These are phyloP conservation scores for Tricharina praecox DNA, from an alignment of 495 filamentous ascomycete species.

Conservation along the genomic window DNA sequence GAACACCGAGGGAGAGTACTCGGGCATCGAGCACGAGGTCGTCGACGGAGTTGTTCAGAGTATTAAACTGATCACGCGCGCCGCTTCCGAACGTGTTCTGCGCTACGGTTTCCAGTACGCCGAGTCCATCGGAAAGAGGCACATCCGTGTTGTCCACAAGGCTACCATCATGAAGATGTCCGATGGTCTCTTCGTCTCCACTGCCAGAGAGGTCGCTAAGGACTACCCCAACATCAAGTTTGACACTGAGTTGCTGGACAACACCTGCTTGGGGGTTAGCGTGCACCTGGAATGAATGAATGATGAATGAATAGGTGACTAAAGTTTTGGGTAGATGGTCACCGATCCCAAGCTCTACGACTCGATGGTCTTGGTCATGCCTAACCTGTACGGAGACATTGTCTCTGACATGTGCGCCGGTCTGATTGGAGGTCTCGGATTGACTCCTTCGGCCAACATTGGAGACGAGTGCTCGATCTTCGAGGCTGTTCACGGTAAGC, in stretches of 20 bases:
- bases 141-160: conserved; percentile 96
- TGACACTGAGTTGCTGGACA: conserved; percentile 92
- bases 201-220: conserved; percentile 67
- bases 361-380: conserved; percentile 95
- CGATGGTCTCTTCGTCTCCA: conserved; percentile 90
- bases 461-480: conserved; percentile 98
- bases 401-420: conserved; percentile 98
- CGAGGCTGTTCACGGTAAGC: conserved; percentile 81
- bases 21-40: conserved; percentile 95
- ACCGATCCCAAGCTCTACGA: conserved; percentile 51
- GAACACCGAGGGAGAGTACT: conserved; percentile 99
- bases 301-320: background rate
- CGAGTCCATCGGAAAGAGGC: conserved; percentile 72
- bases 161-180: conserved; percentile 99
- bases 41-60: conserved; percentile 95
- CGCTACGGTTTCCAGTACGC: conserved; percentile 97
- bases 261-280: conserved; percentile 69
- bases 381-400: conserved; percentile 98
- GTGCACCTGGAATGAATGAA: background rate
- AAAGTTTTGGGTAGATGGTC: conserved; percentile 16
- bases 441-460: conserved; percentile 96
- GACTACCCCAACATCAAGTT: conserved; percentile 90
- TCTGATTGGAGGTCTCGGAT: conserved; percentile 89
- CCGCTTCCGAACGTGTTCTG: conserved; percentile 84
- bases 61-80: conserved; percentile 95